Percentiles rank a stretch among this genome's conserved stretches.
These are phyloP conservation scores for Coniella lustricola DNA, from an alignment of 2,329 filamentous ascomycete species.

Conservation along the genomic window DNA sequence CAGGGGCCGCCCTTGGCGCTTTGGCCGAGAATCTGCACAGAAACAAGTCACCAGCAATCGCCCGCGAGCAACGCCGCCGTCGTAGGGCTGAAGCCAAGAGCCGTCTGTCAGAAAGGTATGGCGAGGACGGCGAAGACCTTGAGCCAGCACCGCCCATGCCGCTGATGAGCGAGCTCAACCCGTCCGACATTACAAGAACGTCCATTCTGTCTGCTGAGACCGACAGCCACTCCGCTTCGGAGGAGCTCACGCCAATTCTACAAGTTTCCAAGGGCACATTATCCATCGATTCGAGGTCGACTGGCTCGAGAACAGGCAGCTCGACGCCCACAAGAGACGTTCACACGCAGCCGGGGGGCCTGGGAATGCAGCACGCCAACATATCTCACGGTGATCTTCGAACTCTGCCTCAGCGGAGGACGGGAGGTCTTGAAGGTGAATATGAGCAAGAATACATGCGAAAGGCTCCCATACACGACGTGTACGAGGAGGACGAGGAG, in stretches of 20 bases:
- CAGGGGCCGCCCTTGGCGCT: constrained; percentile 36
- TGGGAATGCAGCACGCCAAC: constrained; percentile 63
- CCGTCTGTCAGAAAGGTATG: constrained; percentile 36
- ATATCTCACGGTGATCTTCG: constrained; percentile 53
- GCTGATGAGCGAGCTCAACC: constrained; percentile 75
- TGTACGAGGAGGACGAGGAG: constrained; percentile 34
- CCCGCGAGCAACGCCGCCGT: constrained; percentile 45
- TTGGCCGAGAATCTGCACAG: constrained; percentile 30
- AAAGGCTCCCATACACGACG: constrained; percentile 29
- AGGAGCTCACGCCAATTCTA: constrained; percentile 52
- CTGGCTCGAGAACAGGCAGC: constrained; percentile 35
- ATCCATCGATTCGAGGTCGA: constrained; percentile 46
- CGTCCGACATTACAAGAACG: constrained; percentile 79
- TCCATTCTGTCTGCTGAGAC: constrained; percentile 81
- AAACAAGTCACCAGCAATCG: constrained; percentile 36
- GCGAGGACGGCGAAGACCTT: constrained; percentile 47
- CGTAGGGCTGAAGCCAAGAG: constrained; percentile 46
- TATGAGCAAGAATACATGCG: constrained; percentile 42
- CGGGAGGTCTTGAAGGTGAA: constrained; percentile 34
- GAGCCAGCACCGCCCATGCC: constrained; percentile 72
- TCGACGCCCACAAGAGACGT: constrained; percentile 54
- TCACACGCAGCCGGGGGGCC: constrained; percentile 43
- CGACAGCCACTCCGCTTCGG: constrained; percentile 61
- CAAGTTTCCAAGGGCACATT: constrained; percentile 55
- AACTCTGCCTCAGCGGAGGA: constrained; percentile 43